Evolutionary conservation across 768 basidiomycete species (phyloP).

Genomic region (Suillus decipiens): DNA sequence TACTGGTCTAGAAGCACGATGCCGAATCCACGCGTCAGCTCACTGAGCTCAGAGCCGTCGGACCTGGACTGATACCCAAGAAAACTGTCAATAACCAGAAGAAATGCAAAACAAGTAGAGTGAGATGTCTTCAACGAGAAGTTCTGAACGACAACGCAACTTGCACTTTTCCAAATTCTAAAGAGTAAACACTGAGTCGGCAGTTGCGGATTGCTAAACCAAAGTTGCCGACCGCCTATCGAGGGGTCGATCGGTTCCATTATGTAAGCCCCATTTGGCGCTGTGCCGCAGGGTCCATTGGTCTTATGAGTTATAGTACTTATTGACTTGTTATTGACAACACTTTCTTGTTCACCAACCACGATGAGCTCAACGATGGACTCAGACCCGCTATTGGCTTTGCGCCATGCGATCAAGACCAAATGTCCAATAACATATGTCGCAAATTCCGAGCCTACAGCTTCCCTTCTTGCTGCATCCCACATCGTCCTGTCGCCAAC

Average conservation of each 20-base stretch:
- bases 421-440: constrained; percentile 52
- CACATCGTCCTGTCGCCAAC: constrained; percentile 60
- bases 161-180: background rate
- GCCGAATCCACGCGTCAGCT: constrained; percentile 2
- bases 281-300: background rate
- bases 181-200: too few species aligned
- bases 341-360: background rate
- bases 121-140: background rate
- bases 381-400: constrained; percentile 54
- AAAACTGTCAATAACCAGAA: background rate
- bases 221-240: background rate
- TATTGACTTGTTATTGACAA: constrained; percentile 2
- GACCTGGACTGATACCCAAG: background rate
- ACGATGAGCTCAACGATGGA: constrained; percentile 16
- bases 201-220: background rate
- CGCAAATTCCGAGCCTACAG: constrained; percentile 37
- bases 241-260: background rate
- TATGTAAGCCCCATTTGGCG: constrained; percentile 4
- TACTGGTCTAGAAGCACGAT: background rate
- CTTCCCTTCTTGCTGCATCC: constrained; percentile 57
- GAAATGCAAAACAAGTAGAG: background rate
- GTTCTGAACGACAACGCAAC: background rate
- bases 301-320: background rate
- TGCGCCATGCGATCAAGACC: constrained; percentile 64
- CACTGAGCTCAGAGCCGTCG: background rate